Evolutionary conservation across 2,329 filamentous ascomycete species (phyloP).

Genomic region (Pseudogymnoascus sp.): DNA sequence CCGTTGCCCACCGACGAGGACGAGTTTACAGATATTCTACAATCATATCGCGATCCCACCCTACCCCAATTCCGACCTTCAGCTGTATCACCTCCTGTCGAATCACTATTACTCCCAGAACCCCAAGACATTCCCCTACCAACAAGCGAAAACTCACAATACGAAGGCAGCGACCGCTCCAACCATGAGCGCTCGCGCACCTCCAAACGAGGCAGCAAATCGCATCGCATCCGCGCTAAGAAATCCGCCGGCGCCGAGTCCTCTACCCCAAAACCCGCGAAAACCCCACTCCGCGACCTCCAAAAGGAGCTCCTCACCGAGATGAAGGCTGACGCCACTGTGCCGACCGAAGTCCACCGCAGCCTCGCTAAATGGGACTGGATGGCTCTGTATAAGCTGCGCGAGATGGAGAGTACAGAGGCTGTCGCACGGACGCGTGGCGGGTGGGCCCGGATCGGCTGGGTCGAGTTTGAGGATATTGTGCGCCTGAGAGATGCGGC

Average conservation of each 20-base stretch:
- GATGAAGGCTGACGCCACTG: background rate
- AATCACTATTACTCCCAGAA: slow-evolving; percentile 24
- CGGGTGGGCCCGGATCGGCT: background rate
- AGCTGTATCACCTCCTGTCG: slow-evolving; percentile 34
- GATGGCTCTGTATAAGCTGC: slow-evolving; percentile 3
- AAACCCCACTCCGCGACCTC: background rate
- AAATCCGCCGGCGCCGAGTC: slow-evolving; percentile 22
- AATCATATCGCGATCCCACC: slow-evolving; percentile 46
- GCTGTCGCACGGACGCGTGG: background rate
- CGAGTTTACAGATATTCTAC: background rate
- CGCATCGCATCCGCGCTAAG: slow-evolving; percentile 4
- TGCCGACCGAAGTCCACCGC: background rate
- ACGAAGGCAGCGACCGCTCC: slow-evolving; percentile 21
- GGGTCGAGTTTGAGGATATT: background rate
- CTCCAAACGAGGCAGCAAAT: slow-evolving; percentile 2
- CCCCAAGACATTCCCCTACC: slow-evolving; percentile 15
- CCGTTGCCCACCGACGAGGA: slow-evolving; percentile 3
- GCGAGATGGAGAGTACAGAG: slow-evolving; percentile 1
- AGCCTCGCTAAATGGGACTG: background rate
- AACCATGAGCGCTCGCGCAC: slow-evolving; percentile 17
- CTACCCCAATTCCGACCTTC: slow-evolving; percentile 55
- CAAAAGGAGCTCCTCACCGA: background rate
- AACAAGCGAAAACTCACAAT: slow-evolving; percentile 12
- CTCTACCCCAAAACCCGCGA: background rate
- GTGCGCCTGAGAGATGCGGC: background rate